Conservation (phyloP, 345 rosid genomes). For the Gossypium raimondii region DNA sequence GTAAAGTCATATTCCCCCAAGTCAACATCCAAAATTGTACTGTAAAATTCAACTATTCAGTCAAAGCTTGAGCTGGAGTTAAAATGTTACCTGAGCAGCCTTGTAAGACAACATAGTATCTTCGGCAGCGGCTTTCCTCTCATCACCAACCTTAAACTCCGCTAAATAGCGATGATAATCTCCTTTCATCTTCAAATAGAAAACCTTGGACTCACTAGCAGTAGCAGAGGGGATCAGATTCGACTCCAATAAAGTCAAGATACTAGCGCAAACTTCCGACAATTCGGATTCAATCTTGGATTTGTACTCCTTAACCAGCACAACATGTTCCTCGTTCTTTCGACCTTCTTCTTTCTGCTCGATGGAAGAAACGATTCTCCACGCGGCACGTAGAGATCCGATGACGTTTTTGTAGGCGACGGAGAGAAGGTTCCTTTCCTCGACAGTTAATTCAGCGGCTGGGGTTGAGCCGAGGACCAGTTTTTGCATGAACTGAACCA, state of each 20-base stretch:
- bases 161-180: constrained; percentile 92
- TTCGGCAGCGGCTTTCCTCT: constrained; percentile 87
- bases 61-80: background rate
- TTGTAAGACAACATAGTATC: constrained; percentile 92
- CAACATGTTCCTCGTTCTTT: constrained; percentile 89
- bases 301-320: constrained; percentile 88
- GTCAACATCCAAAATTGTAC: background rate
- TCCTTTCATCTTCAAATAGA: constrained; percentile 95
- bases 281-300: constrained; percentile 89
- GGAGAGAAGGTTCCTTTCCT: constrained; percentile 92
- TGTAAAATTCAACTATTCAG: background rate
- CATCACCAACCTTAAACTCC: constrained; percentile 83
- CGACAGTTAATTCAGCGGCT: constrained; percentile 73
- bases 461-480: constrained; percentile 76
- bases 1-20: constrained; percentile 1
- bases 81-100: constrained; percentile 68
- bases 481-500: constrained; percentile 90
- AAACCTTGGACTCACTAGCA: constrained; percentile 77
- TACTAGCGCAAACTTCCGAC: constrained; percentile 67
- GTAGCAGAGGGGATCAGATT: constrained; percentile 72
- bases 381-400: constrained; percentile 96
- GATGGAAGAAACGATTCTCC: constrained; percentile 92
- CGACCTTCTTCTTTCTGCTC: constrained; percentile 94
- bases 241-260: constrained; percentile 56
- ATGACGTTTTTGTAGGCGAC: constrained; percentile 98